Percentiles rank a stretch among this genome's conserved stretches.
phyloP scores from a whole-genome alignment of 805 yeast species.

The Candida nemodendra region DNA sequence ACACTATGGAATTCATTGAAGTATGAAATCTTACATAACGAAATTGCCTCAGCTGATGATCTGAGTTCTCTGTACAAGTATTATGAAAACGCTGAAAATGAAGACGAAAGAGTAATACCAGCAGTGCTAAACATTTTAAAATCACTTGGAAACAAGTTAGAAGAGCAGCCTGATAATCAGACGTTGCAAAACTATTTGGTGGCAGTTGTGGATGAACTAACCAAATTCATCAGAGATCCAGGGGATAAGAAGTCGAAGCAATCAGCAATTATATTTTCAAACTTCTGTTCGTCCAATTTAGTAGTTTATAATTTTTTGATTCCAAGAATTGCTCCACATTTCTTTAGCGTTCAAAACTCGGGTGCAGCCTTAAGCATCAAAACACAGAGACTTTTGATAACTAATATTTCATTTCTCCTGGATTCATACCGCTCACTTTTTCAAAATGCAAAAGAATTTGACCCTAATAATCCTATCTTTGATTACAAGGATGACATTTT shows the following conservation, averaged over 20 bases:
- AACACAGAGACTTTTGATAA: constrained; percentile 58
- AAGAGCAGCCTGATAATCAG: constrained; percentile 12
- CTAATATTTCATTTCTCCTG: constrained; percentile 58
- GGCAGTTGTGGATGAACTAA: constrained; percentile 47
- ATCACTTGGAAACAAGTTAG: constrained; percentile 40
- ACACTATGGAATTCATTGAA: constrained; percentile 86
- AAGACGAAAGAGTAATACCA: constrained; percentile 36
- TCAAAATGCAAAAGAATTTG: constrained; percentile 10
- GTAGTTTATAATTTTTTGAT: constrained; percentile 48
- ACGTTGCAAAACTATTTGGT: constrained; percentile 21
- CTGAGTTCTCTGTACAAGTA: constrained; percentile 27
- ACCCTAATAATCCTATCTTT: constrained; percentile 38
- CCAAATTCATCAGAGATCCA: constrained; percentile 47
- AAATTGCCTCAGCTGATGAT: constrained; percentile 36
- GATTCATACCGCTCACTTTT: constrained; percentile 49
- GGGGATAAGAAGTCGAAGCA: constrained; percentile 58
- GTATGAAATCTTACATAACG: constrained; percentile 83
- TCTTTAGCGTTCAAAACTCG: constrained; percentile 35
- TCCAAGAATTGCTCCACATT: constrained; percentile 43
- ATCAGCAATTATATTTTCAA: constrained; percentile 57
- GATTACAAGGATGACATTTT: constrained; percentile 65
- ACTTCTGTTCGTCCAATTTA: constrained; percentile 48
- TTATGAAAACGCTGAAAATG: constrained; percentile 32
- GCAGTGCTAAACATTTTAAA: constrained; percentile 45
- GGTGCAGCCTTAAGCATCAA: constrained; percentile 42